Base-by-base conservation (phyloP, 2,329 filamentous ascomycete genomes). In the Huntiella savannae region DNA sequence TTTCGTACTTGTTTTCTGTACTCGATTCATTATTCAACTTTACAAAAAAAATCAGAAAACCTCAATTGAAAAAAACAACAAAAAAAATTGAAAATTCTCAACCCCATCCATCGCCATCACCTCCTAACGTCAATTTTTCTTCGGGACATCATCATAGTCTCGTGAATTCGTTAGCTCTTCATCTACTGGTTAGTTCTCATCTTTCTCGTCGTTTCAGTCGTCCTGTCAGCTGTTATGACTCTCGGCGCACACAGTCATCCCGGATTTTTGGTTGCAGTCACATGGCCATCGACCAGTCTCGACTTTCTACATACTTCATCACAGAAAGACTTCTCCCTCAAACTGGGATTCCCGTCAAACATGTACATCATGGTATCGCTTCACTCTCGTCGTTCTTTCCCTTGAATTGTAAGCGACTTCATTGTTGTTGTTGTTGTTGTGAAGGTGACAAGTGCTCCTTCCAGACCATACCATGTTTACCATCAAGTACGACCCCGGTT, bases 1-100 rank as follows among this genome's bases (percentile, higher is more conserved):
- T 43, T 60, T 68, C 67, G 69, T 70, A 65, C 69, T 68, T 64
- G 60, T 65, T 70, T 66, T 71, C 68, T 75, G 70, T 70, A 68
- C 70, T 71, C 67, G 63, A 65, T 66, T 67, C 62, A 62, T 64
- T 68, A 64, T 65, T 40, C 46, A 48, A 49, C 43, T 44, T 46
- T 46, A 49, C 39, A 46, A 49, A 49, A 48, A 49, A 49, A 49
- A 39, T 46, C 48, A 49, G 48, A 49, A 49, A 49, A 49, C 43
- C 43, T 45, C 39, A 59, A 55, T 58, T 59, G 61, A 62, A 11
- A 43, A 43, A 60, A 61, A 60, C 62, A 59, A 65, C 63, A 71
- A 71, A 70, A 63, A 62, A 62, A 63, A 57, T 61, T 69, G 74
- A 75, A 75, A 76, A 76, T 73, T 12, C 28, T 56, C 68, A 72